Evolutionary conservation across 441 rosid species (phyloP).

Genomic region (Viola pubescens): DNA sequence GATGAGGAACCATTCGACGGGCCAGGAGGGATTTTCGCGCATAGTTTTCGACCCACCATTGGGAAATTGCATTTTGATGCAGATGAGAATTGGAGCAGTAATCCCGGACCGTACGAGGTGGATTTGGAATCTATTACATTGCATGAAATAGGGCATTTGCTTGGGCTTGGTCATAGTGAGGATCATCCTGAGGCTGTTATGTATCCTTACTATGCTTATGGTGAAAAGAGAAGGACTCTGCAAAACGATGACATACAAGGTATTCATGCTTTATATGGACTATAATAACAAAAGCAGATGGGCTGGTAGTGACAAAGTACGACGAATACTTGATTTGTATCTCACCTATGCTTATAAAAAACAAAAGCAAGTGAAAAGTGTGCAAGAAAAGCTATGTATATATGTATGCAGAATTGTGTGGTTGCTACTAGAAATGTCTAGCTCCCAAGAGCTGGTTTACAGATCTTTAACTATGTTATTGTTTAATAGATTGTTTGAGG

Average conservation of each 20-base stretch:
- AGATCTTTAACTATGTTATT: too few relatives aligned
- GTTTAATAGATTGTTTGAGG: too few relatives aligned
- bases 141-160: slow-evolving; percentile 18
- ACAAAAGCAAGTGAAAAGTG: too few relatives aligned
- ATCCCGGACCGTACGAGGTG: background rate
- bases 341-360: too few relatives aligned
- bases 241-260: slow-evolving; percentile 11
- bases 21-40: background rate
- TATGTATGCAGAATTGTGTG: too few relatives aligned
- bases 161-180: slow-evolving; percentile 14
- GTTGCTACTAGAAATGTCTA: too few relatives aligned
- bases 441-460: too few relatives aligned
- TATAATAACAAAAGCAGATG: background rate
- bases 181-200: slow-evolving; percentile 7
- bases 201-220: background rate
- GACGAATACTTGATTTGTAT: too few relatives aligned
- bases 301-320: slow-evolving; percentile 12
- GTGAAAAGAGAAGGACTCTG: slow-evolving; percentile 5
- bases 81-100: slow-evolving; percentile 8
- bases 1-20: slow-evolving; percentile 11
- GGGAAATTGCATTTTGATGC: slow-evolving; percentile 14
- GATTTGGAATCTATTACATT: slow-evolving; percentile 15
- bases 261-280: background rate
- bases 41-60: background rate
- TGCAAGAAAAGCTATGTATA: too few relatives aligned